Evolutionary conservation across 148 eudicot genomes (phyloP), one percentile per base, ranked within the genome.

Genomic region (Agrostemma githago): DNA sequence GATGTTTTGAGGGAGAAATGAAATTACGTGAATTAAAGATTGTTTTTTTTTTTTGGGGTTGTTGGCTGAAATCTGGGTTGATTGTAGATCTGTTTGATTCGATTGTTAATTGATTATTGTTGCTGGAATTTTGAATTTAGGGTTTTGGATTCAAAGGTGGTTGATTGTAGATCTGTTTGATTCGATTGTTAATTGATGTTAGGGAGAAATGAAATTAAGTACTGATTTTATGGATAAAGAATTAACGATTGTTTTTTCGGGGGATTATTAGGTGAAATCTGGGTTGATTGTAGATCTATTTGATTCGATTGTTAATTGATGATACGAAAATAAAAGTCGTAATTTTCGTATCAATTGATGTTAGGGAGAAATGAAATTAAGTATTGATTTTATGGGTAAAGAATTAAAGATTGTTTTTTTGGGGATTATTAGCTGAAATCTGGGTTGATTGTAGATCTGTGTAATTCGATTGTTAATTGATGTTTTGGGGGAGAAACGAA

Each of bases 51-150:
- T 26, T 26, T 51, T 0, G 34, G 34, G 34, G 34, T 26, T 26
- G 1, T 26, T 26, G 34, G 34, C 34, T 26, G 34, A 26, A 26
- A 26, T 26, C 34, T 67, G 1, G 17, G 0, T 65, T 37, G 5
- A 38, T 53, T 56, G 21, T 42, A 71, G 76, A 75, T 79, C 72
- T 58, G 83, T 44, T 58, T 66, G 65, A 51, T 59, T 73, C 14
- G 56, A 10, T 51, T 12, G 10, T 51, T 51, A 15, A 4, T 51
- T 51, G 16, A 48, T 48, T 46, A 46, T 7, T 46, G 5, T 46
- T 46, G 74, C 6, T 71, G 61, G 19, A 37, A 38, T 71, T 56
- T 51, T 9, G 48, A n/a, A n/a, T n/a, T n/a, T n/a, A n/a, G n/a
- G n/a, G n/a, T n/a, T n/a, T n/a, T n/a, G n/a, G n/a, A n/a, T n/a